Evolutionary conservation across 2,329 filamentous ascomycete genomes (phyloP), one percentile per base, ranked within the genome.

Genomic region (Teratosphaeria epicoccoides): DNA sequence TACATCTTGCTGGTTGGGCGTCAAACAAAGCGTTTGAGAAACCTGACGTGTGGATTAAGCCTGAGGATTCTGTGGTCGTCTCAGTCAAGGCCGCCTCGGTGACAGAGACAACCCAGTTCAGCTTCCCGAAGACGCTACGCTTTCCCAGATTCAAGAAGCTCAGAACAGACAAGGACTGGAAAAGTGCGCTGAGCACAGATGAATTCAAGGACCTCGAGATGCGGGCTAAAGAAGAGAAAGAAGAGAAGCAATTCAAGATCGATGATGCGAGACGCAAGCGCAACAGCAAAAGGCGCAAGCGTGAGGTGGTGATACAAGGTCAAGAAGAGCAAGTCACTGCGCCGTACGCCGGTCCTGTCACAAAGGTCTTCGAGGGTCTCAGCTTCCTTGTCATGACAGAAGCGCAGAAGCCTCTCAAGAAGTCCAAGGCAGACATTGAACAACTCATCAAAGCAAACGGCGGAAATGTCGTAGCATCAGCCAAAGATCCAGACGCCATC

Each of bases 31-130:
- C 93, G 62, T 75, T 79, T 55, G 91, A 97, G 68, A 76, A 77
- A 46, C 93, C 93, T 0, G 91, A 98, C 63, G 80, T 90, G 49
- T 98, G 90, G 90, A 97, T 98, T 63, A 83, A 85, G 28, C 89
- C 93, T 0, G 82, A 80, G 49, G 87, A 97, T 55, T 96, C 90
- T 0, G 70, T 98, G 14, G 88, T 98, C 1, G 61, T 98, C 0
- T 85, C 87, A 44, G 86, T 93, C 55, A 98, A 97, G 69, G 93
- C 90, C 3, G 85, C 91, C 0, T 87, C 83, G 20, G 80, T 94
- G 0, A 81, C 79, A 0, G 71, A 75, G 0, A 91, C 87, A 0
- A 85, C 90, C 49, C 82, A 85, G 53, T 97, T 96, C 65, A 83
- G 84, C 6, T 81, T 81, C 14, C 80, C 80, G 1, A 73, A 85